These are phyloP conservation scores for Arabis hirsuta DNA, from an alignment of 345 rosid species.

Conservation along the genomic window DNA sequence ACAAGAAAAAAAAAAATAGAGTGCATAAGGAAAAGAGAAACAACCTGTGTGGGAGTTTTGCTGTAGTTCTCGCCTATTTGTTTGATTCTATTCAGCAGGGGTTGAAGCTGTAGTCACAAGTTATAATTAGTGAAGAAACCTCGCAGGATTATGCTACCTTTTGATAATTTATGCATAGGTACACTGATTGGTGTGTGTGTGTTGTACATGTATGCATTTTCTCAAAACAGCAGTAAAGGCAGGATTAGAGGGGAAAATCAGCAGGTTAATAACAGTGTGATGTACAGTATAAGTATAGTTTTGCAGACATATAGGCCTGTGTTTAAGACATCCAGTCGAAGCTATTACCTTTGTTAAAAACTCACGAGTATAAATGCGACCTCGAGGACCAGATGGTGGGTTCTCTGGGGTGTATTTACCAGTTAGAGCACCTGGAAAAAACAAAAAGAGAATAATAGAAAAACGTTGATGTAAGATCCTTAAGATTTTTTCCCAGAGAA, in stretches of 20 bases:
- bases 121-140: constrained; percentile 35
- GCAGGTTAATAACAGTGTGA: constrained; percentile 1
- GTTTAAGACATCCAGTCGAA: constrained; percentile 7
- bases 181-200: constrained; percentile 9
- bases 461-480: background rate
- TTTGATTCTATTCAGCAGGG: constrained; percentile 67
- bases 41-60: constrained; percentile 86
- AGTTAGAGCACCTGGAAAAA: constrained; percentile 74
- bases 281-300: background rate
- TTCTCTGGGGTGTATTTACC: constrained; percentile 94
- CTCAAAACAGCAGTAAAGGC: constrained; percentile 2
- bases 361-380: constrained; percentile 75
- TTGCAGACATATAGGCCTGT: background rate
- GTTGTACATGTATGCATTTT: background rate
- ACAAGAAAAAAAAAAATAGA: constrained; percentile 13
- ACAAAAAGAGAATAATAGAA: background rate
- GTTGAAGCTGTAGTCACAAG: constrained; percentile 70
- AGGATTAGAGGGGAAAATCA: background rate
- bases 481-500: constrained; percentile 8
- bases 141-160: constrained; percentile 1
- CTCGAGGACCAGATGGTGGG: constrained; percentile 87
- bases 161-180: background rate
- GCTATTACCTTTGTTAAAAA: constrained; percentile 63
- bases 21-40: constrained; percentile 28
- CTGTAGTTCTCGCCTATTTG: constrained; percentile 67